Evolutionary conservation across 768 basidiomycete genomes (phyloP), one percentile per base, ranked within the genome.

Genomic region (Mycena latifolia): DNA sequence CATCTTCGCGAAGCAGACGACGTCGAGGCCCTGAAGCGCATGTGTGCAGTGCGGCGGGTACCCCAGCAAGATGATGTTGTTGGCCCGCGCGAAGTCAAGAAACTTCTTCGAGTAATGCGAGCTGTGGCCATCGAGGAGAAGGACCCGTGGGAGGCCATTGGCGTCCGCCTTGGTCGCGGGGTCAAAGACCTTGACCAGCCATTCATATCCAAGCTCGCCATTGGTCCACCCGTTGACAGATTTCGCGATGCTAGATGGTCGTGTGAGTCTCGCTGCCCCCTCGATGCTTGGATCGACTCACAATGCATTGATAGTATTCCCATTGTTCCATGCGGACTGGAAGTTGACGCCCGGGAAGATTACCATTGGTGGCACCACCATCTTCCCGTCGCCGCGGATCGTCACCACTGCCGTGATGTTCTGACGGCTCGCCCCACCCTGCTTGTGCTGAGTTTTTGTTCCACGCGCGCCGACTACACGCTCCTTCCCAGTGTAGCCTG

Each of bases 21-120:
- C 80, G 71, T 84, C 80, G 24, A 85, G 78, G 11, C 81, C 80
- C 67, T 85, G 82, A 6, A 81, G 71, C 0, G 75, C 75, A 73
- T 84, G 79, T 0, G 78, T 82, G 62, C 65, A 66, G 51, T n/a
- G n/a, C n/a, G n/a, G n/a, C n/a, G n/a, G n/a, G n/a, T n/a, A n/a
- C n/a, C n/a, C n/a, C n/a, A n/a, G 63, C 14, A 65, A 35, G 27
- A 53, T 47, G 51, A 66, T 61, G 28, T 66, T 66, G 52, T 66
- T 33, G n/a, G 41, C 50, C 41, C 22, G 22, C 1, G 59, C 58
- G 46, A 53, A 66, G 8, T 37, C 2, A 18, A 66, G 48, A 39
- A 66, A 48, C 10, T 53, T 51, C 1, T 17, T 8, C 5, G 35
- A 28, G 54, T 55, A 39, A 29, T 69, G 63, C 27, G 63, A 65